Evolutionary conservation across 257 asterid genomes (phyloP).

Genomic region (Cruciata laevipes): DNA sequence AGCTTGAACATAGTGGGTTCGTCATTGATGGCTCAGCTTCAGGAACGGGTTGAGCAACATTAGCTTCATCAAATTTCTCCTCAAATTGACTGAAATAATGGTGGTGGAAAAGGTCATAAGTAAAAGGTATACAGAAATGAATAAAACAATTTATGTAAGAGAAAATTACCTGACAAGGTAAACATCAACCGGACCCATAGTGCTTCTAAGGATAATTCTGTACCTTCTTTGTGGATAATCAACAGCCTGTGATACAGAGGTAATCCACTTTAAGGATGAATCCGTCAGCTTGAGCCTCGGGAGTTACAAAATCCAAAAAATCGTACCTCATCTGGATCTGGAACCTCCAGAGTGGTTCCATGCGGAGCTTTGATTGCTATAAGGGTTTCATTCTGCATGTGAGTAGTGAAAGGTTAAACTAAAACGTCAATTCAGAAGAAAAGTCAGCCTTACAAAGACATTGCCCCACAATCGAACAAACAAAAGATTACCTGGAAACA

Average conservation of each 20-base stretch:
- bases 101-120: neutral
- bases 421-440: neutral
- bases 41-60: constrained; percentile 20
- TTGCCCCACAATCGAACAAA: constrained; percentile 7
- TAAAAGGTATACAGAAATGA: constrained; percentile 6
- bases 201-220: constrained; percentile 89
- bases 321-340: constrained; percentile 91
- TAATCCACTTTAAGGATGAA: constrained; percentile 18
- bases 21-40: constrained; percentile 23
- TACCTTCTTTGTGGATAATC: constrained; percentile 94
- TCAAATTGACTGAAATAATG: constrained; percentile 70
- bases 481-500: constrained; percentile 64
- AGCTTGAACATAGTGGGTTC: constrained; percentile 53
- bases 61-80: constrained; percentile 79
- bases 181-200: constrained; percentile 95
- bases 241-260: constrained; percentile 48
- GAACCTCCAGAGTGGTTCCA: constrained; percentile 95
- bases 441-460: neutral
- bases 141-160: constrained; percentile 5
- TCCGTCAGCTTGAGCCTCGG: constrained; percentile 14
- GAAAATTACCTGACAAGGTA: constrained; percentile 79
- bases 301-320: constrained; percentile 15
- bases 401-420: neutral
- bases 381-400: constrained; percentile 75
- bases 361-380: constrained; percentile 96